phyloP scores from a whole-genome alignment of 1,284 basidiomycete species.

The Violaceomyces palustris region DNA sequence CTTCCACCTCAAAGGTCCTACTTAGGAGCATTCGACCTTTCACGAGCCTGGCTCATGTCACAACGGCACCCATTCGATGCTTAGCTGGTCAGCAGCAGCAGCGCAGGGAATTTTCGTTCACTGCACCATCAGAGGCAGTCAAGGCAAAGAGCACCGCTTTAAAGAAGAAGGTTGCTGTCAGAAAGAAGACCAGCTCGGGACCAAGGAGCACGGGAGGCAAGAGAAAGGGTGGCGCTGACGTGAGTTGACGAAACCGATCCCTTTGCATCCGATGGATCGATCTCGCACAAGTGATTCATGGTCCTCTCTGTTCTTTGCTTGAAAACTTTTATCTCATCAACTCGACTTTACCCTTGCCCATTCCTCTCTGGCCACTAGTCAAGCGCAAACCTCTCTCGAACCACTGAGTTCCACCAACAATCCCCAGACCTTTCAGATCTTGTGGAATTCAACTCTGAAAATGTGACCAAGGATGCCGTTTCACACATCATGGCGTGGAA shows the following conservation, averaged over 20 bases:
- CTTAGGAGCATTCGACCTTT: no score
- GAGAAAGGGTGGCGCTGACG: constrained; percentile 39
- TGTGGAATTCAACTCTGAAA: constrained; percentile 23
- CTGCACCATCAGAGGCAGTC: constrained; percentile 18
- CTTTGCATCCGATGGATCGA: no score
- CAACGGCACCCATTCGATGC: no score
- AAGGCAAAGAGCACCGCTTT: constrained; percentile 23
- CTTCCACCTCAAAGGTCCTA: no score
- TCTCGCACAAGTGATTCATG: no score
- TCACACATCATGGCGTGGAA: constrained; percentile 35
- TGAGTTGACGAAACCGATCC: constrained; percentile 1
- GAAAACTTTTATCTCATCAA: no score
- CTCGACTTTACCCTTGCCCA: no score
- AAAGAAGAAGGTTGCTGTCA: constrained; percentile 43
- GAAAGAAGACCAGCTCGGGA: constrained; percentile 30
- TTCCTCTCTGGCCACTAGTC: constrained; percentile 1
- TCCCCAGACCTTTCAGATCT: constrained; percentile 40
- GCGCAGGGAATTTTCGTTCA: no score
- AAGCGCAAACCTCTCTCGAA: constrained; percentile 18
- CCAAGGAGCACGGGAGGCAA: constrained; percentile 33
- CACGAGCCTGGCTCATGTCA: no score
- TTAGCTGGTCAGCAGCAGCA: no score
- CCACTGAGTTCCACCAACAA: constrained; percentile 25
- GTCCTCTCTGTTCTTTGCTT: no score
- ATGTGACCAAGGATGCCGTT: constrained; percentile 14